Evolutionary conservation across 2,329 filamentous ascomycete genomes (phyloP), one percentile per base, ranked within the genome.

Genomic region (Penicillium glabrum): DNA sequence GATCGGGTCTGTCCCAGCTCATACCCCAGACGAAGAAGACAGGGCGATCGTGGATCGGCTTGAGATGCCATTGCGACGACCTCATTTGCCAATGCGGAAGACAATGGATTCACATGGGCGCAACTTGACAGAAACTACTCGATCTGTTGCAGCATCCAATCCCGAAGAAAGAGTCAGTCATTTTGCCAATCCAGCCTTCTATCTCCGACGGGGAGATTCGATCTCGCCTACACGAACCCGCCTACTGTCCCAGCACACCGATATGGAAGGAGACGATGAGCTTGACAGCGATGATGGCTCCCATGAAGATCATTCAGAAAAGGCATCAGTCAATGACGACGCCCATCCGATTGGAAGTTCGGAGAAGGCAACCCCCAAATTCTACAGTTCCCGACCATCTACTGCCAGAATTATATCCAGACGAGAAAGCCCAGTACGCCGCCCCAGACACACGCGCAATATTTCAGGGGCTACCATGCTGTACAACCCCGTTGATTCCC

Each of bases 221-320:
- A 3, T 69, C 65, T 61, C 67, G 10, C 64, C 61, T 5, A 64
- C 72, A n/a, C 72, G 69, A 51, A 74, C 71, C 46, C 70, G 79
- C 56, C 72, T 82, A 57, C 61, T 79, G 41, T 77, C 81, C 44
- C 82, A 77, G 67, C 86, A 92, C 56, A 92, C 90, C 0, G 91
- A 95, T 67, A 90, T 88, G 7, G 91, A 96, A 69, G 91, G 91
- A 0, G 93, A 97, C 67, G 93, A 96, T 66, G 93, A 97, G 72
- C 79, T 93, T n/a, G 83, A 90, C 13, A 93, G 89, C 3, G 90
- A 92, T 54, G 89, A 93, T 55, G 79, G 82, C 29, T 73, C 62
- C 13, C 65, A 67, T 11, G 67, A 62, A n/a, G 67, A 64, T 19
- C 53, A 55, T 10, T 68, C 65, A 0, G 62, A 55, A n/a, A 62